A percentile compares a stretch with the other conserved stretches of the same genome.
phyloP scores from a whole-genome alignment of 202 grass and related monocot species.

The Eragrostis tef region DNA sequence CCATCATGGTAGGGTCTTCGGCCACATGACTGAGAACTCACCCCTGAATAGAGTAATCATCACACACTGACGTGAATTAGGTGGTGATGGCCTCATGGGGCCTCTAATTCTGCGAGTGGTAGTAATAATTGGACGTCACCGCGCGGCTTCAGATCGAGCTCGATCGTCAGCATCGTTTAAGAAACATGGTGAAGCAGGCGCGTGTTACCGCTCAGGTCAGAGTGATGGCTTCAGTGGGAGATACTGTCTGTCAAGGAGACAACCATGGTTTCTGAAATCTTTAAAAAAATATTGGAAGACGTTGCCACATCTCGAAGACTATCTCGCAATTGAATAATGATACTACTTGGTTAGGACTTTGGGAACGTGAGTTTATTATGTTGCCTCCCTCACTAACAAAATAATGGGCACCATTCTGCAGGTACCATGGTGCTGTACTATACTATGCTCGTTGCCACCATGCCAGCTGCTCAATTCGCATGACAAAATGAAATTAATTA shows the following conservation, averaged over 20 bases:
- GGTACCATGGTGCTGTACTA: not conserved
- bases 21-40: slow-evolving; percentile 40
- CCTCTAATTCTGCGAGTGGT: slow-evolving; percentile 15
- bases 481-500: not conserved
- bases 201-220: not conserved
- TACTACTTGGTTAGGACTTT: not conserved
- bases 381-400: not conserved
- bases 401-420: slow-evolving; percentile 36
- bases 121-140: slow-evolving; percentile 33
- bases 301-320: slow-evolving; percentile 36
- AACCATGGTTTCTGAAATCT: slow-evolving; percentile 3
- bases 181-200: not conserved
- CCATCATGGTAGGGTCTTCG: slow-evolving; percentile 44
- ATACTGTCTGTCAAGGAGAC: slow-evolving; percentile 23
- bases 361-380: slow-evolving; percentile 36
- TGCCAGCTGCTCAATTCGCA: slow-evolving; percentile 5
- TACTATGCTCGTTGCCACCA: not conserved
- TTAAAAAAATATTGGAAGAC: not conserved
- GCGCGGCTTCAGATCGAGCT: slow-evolving; percentile 1
- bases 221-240: not conserved
- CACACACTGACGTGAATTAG: slow-evolving; percentile 26
- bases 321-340: not conserved
- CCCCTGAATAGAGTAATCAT: slow-evolving; percentile 44
- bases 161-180: slow-evolving; percentile 4
- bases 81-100: slow-evolving; percentile 23